These are phyloP conservation scores for Rhododendron kiyosumense DNA, from an alignment of 148 eudicot species.

Conservation along the genomic window DNA sequence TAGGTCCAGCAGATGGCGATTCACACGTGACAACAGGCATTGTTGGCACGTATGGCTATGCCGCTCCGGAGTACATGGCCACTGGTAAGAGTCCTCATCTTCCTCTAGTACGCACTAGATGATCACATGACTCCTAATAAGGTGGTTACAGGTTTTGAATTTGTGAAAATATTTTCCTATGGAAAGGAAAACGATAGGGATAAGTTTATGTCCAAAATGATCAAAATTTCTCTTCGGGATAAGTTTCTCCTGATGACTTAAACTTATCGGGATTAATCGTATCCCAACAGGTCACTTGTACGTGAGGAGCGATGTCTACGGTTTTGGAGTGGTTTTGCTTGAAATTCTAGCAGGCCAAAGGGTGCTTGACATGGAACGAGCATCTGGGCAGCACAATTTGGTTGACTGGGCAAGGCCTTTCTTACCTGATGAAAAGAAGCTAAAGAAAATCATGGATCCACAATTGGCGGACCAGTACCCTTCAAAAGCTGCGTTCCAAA, in stretches of 20 bases:
- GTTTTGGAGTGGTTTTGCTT: slow-evolving; percentile 71
- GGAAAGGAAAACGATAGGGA: too few species aligned
- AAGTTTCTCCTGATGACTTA: neutral
- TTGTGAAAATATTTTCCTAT: too few species aligned
- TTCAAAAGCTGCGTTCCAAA: slow-evolving; percentile 32
- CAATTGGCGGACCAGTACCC: slow-evolving; percentile 48
- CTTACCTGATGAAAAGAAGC: slow-evolving; percentile 35
- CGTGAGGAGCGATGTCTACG: slow-evolving; percentile 72
- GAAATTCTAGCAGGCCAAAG: slow-evolving; percentile 55
- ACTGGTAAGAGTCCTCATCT: slow-evolving; percentile 17
- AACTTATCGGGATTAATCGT: neutral
- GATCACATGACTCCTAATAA: neutral
- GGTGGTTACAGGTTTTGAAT: neutral
- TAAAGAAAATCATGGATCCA: slow-evolving; percentile 55
- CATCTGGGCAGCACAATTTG: slow-evolving; percentile 38
- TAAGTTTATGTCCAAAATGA: neutral
- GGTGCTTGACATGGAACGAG: slow-evolving; percentile 47
- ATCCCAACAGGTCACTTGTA: slow-evolving; percentile 45
- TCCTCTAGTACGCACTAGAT: neutral
- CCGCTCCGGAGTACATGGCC: slow-evolving; percentile 83
- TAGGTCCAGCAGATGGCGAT: slow-evolving; percentile 59
- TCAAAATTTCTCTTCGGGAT: neutral
- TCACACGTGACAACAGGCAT: slow-evolving; percentile 76
- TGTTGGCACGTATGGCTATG: slow-evolving; percentile 86
- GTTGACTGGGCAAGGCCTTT: slow-evolving; percentile 65